Base-by-base conservation (phyloP, 805 yeast genomes). In the Groenewaldozyma salmanticensis region DNA sequence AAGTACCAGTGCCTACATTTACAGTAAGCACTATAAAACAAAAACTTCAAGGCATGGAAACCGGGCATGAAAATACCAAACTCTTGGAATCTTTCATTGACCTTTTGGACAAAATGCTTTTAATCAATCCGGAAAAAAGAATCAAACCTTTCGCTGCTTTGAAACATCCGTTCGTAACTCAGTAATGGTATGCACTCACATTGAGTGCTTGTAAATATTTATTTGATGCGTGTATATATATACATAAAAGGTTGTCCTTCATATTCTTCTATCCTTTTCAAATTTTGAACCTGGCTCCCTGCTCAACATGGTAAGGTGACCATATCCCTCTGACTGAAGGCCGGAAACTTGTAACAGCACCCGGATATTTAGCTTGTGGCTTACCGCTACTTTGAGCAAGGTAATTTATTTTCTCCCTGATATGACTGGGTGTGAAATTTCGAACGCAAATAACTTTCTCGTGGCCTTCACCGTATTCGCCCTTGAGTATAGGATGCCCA, bases 301-400 rank as follows among this genome's bases (percentile, higher is more conserved):
- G 70, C 42, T 71, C 75, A 38, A 74, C 80, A 57, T 88, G 96
- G 68, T 90, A 70, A 44, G 98, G 98, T 35, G 96, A 87, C 98
- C 98, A 92, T 37, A 92, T 72, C 55, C 98, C 98, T 71, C 98
- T 81, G 15, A 90, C 87, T 42, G 94, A 78, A 41, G 72, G 74
- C 59, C 90, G 92, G 47, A 72, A 63, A 33, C 94, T 80, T 61
- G 77, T 74, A 27, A 92, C 97, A 43, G 85, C 81, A 57, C 83
- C 78, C 60, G 81, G 81, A 53, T 73, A 70, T 54, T 77, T 78
- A 50, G 66, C 61, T 40, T 80, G 57, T 43, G 66, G 65, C 24
- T 65, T 70, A 39, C 96, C 96, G 37, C 82, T 72, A 21, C 87
- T 67, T 57, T 79, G 81, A 46, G 74, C 66, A 53, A 82, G 63